A percentile compares a stretch with the other conserved stretches of the same genome.
These are phyloP conservation scores for Diddensiella transvaalensis DNA, from an alignment of 805 yeast species.

Conservation along the genomic window DNA sequence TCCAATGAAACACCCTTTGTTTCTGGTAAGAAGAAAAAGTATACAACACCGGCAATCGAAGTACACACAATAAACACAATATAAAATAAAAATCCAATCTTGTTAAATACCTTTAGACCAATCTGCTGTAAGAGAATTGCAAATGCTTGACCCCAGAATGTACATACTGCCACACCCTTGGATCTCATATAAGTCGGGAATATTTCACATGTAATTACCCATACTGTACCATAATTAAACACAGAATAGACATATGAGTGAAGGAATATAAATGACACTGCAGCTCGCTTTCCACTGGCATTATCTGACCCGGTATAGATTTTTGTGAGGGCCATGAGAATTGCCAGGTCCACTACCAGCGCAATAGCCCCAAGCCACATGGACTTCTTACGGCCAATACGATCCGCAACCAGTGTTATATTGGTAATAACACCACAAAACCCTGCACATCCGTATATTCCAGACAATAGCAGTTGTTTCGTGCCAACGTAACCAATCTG, in stretches of 20 bases:
- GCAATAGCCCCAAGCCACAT: no score
- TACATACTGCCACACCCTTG: slow-evolving; percentile 1
- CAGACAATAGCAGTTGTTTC: no score
- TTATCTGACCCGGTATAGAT: neutral
- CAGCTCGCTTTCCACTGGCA: neutral
- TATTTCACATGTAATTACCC: slow-evolving; percentile 2
- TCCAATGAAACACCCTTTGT: slow-evolving; percentile 10
- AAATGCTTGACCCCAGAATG: neutral
- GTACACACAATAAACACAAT: slow-evolving; percentile 8
- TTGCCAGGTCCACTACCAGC: no score
- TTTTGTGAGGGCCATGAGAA: slow-evolving; percentile 9
- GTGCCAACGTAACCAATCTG: no score
- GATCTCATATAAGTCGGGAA: slow-evolving; percentile 3
- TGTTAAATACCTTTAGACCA: slow-evolving; percentile 4
- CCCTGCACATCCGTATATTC: no score
- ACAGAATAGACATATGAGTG: neutral
- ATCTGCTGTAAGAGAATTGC: slow-evolving; percentile 3
- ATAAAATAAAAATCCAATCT: slow-evolving; percentile 1
- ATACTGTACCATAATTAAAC: neutral
- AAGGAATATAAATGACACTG: neutral
- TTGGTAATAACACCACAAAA: no score
- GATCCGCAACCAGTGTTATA: no score
- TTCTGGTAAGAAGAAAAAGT: slow-evolving; percentile 7
- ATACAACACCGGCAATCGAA: slow-evolving; percentile 4
- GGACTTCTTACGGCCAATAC: no score